phyloP scores from a whole-genome alignment of 768 basidiomycete species.

The Tricholoma saponaceum region DNA sequence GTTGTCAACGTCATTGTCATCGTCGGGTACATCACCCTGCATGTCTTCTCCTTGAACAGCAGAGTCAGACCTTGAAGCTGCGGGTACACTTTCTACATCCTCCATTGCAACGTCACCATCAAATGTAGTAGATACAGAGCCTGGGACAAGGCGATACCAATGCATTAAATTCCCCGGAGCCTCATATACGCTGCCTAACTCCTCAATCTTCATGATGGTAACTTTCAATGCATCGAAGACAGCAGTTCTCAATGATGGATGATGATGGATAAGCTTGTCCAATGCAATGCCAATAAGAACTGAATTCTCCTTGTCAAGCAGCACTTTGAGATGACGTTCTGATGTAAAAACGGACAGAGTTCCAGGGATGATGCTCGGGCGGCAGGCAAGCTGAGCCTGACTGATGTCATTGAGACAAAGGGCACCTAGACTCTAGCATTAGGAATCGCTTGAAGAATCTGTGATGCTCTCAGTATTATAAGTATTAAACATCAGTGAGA shows the following conservation, averaged over 20 bases:
- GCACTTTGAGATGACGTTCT: constrained; percentile 73
- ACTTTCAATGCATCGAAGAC: constrained; percentile 76
- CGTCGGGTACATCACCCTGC: constrained; percentile 13
- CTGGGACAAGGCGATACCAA: constrained; percentile 58
- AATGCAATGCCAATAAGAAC: constrained; percentile 84
- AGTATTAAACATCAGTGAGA: neutral
- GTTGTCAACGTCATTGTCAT: constrained; percentile 17
- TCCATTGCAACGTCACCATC: constrained; percentile 48
- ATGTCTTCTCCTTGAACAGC: constrained; percentile 14
- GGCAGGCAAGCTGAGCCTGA: constrained; percentile 71
- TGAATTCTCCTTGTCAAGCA: constrained; percentile 92
- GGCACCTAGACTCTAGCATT: constrained; percentile 95
- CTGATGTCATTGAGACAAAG: constrained; percentile 92
- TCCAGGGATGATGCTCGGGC: constrained; percentile 78
- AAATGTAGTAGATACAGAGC: constrained; percentile 6
- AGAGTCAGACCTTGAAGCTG: constrained; percentile 13
- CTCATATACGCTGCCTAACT: constrained; percentile 57
- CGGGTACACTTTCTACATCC: constrained; percentile 26
- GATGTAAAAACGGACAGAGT: constrained; percentile 87
- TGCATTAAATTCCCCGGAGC: constrained; percentile 56
- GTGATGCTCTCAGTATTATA: constrained; percentile 4
- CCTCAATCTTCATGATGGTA: constrained; percentile 70
- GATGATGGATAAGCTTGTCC: constrained; percentile 90
- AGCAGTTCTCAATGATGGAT: constrained; percentile 77
- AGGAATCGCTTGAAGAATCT: constrained; percentile 91